These are phyloP conservation scores for Globisporangium barbulae DNA, from an alignment of 352 stramenopile genomes.

Conservation along the genomic window DNA sequence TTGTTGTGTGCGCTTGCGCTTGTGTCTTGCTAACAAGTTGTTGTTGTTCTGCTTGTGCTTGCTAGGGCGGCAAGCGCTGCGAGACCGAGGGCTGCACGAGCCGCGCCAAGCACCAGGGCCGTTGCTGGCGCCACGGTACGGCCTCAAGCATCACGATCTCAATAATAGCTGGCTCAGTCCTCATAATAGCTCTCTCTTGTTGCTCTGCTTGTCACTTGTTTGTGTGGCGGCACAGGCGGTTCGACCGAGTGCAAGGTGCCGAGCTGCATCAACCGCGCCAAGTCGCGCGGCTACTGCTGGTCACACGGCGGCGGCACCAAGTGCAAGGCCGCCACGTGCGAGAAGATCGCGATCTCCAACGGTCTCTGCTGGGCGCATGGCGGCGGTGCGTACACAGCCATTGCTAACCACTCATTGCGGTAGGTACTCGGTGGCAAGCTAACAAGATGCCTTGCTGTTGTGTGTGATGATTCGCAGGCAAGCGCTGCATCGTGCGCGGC, in stretches of 20 bases:
- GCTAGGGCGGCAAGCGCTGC: slow-evolving; percentile 23
- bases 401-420: neutral
- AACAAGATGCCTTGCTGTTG: neutral
- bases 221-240: slow-evolving; percentile 5
- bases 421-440: no score
- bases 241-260: slow-evolving; percentile 23
- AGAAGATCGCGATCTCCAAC: slow-evolving; percentile 33
- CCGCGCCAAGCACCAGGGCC: slow-evolving; percentile 18
- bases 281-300: slow-evolving; percentile 34
- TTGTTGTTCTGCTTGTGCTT: slow-evolving; percentile 3
- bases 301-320: slow-evolving; percentile 34
- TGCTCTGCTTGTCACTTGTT: neutral
- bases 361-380: slow-evolving; percentile 32
- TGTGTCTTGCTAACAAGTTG: neutral
- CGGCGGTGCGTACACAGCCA: slow-evolving; percentile 17
- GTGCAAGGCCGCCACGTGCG: slow-evolving; percentile 21
- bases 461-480: slow-evolving; percentile 21
- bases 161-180: neutral
- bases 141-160: neutral
- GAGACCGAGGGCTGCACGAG: slow-evolving; percentile 23
- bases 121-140: slow-evolving; percentile 21
- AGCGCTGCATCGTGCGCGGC: slow-evolving; percentile 33
- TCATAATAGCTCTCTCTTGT: neutral
- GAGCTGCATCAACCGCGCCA: slow-evolving; percentile 32
- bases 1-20: neutral